Evolutionary conservation across 2,329 filamentous ascomycete genomes (phyloP), one percentile per base, ranked within the genome.

Genomic region (Fusarium transvaalense): DNA sequence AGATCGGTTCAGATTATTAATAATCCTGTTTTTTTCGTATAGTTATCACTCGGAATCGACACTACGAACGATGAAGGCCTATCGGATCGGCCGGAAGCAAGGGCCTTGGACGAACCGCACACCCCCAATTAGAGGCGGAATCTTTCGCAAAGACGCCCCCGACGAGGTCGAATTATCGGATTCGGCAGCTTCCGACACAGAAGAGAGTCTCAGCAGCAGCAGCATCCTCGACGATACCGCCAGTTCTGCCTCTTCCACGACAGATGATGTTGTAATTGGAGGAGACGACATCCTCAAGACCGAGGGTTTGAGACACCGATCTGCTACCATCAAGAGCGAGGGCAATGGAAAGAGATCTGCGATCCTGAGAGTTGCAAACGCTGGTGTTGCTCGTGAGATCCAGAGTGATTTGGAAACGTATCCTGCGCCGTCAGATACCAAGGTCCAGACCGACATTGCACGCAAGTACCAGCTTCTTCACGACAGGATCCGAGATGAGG

Each of bases 21-120:
- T 58, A 29, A 19, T 15, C 21, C n/a, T 25, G 35, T 27, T 63
- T 56, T 63, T 56, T 56, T 52, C 29, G 29, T 54, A 35, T 59
- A 89, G 88, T 67, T 89, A 88, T 76, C 88, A 90, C 74, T 84
- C 82, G 38, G 77, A 79, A 39, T 77, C 80, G 55, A 86, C 86
- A 15, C 76, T 88, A 31, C 79, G 81, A 48, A 84, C 83, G 51
- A 89, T 90, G 86, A 85, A 83, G 75, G 82, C 83, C 71, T 89
- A 84, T 77, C 86, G 85, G 70, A 88, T 90, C 70, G 88, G 87
- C 70, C 84, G 83, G 72, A 84, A 82, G 74, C 80, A 85, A 56
- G 82, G 84, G 65, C 82, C 82, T 37, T 90, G 88, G 88, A 77
- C 78, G 63, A 88, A 88, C 78, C 80, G 84, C 69, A 84, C 83